These are phyloP conservation scores for Huntiella omanensis DNA, from an alignment of 2,329 filamentous ascomycete species.

Conservation along the genomic window DNA sequence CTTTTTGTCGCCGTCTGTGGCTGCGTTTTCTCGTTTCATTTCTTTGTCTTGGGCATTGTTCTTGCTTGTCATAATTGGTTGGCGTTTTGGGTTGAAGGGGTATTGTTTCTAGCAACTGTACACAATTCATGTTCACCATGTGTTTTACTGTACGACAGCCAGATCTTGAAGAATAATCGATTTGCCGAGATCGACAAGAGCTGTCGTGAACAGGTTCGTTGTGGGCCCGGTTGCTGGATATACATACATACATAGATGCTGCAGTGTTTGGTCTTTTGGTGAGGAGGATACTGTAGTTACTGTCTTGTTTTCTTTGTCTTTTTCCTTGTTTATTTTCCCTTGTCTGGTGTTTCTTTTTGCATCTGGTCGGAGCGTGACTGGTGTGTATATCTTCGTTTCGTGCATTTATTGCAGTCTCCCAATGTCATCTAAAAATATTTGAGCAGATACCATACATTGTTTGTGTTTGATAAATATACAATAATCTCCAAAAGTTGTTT, in stretches of 20 bases:
- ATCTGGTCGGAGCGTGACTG: conserved; percentile 2
- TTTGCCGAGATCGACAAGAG: too few relatives aligned
- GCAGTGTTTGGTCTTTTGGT: neutral
- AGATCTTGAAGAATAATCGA: too few relatives aligned
- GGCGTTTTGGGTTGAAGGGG: conserved; percentile 23
- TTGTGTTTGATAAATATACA: too few relatives aligned
- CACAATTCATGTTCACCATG: neutral
- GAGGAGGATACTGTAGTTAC: conserved; percentile 9
- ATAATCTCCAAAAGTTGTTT: too few relatives aligned
- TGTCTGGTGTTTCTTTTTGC: conserved; percentile 2
- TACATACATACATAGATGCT: too few relatives aligned
- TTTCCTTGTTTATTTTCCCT: conserved; percentile 7
- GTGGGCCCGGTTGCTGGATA: too few relatives aligned
- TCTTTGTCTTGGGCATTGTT: conserved; percentile 13
- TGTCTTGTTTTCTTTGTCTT: conserved; percentile 13
- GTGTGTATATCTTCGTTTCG: conserved; percentile 1
- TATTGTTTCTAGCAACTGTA: neutral
- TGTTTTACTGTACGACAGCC: neutral
- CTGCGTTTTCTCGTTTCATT: conserved; percentile 13
- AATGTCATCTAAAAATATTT: conserved; percentile 1
- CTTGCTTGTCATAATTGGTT: conserved; percentile 15
- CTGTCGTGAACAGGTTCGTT: too few relatives aligned
- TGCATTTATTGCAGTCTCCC: conserved; percentile 3
- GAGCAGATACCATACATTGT: neutral
- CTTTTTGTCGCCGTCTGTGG: neutral